Evolutionary conservation across 2,329 filamentous ascomycete genomes (phyloP).

Genomic region (Colletotrichum sp.): DNA sequence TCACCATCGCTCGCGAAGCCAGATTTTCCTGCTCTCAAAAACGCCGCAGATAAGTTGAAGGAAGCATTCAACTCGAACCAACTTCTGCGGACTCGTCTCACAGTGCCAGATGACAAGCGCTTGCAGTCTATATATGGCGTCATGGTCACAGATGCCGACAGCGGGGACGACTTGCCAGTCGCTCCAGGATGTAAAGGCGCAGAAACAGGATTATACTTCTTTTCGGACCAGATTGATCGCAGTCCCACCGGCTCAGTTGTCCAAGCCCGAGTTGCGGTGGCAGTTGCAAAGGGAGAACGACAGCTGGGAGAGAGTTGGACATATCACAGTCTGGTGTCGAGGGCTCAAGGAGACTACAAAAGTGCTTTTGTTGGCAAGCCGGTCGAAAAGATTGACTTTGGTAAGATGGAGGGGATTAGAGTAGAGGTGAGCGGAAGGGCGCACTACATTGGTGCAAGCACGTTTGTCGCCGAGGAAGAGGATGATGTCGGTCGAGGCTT

Average conservation of each 20-base stretch:
- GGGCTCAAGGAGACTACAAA: not conserved
- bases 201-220: slow-evolving; percentile 49
- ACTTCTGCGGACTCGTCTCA: slow-evolving; percentile 24
- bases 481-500: slow-evolving; percentile 9
- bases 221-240: slow-evolving; percentile 46
- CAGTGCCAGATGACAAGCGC: slow-evolving; percentile 31
- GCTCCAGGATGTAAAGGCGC: slow-evolving; percentile 25
- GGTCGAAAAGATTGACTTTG: not conserved
- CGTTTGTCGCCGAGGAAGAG: not conserved
- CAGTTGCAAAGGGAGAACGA: not conserved
- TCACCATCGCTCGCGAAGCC: slow-evolving; percentile 27
- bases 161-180: slow-evolving; percentile 26
- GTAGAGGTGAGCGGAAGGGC: slow-evolving; percentile 4
- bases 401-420: not conserved
- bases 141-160: slow-evolving; percentile 30
- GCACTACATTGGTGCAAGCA: slow-evolving; percentile 3
- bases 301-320: not conserved
- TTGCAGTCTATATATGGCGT: slow-evolving; percentile 44
- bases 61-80: slow-evolving; percentile 1
- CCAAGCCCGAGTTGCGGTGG: slow-evolving; percentile 1
- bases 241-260: slow-evolving; percentile 7
- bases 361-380: not conserved
- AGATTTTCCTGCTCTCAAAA: slow-evolving; percentile 33
- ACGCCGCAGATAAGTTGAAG: slow-evolving; percentile 37
- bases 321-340: slow-evolving; percentile 12